Evolutionary conservation across 345 rosid genomes (phyloP).

Genomic region (Corymbia maculata): DNA sequence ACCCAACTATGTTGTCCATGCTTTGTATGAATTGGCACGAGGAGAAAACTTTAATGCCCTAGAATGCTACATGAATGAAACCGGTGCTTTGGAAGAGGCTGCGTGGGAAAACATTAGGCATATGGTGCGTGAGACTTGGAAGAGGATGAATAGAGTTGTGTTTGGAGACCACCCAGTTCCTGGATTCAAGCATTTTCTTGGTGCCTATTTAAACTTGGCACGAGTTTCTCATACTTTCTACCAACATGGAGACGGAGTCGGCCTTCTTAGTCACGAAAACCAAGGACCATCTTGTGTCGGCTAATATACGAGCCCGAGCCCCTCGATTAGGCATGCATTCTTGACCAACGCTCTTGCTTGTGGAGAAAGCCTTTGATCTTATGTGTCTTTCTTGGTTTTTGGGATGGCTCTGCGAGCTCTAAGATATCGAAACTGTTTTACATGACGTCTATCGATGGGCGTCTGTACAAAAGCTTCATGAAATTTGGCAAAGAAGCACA

Average conservation of each 20-base stretch:
- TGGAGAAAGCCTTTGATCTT: no score
- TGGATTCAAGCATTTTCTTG: neutral
- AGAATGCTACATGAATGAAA: no score
- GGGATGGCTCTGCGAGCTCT: no score
- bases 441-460: no score
- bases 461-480: no score
- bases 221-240: conserved; percentile 2
- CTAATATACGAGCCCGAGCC: neutral
- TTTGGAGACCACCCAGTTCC: neutral
- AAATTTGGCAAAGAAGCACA: no score
- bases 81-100: neutral
- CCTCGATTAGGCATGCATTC: neutral
- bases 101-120: neutral
- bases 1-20: no score
- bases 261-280: neutral
- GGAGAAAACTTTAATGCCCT: no score
- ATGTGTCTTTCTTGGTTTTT: no score
- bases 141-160: neutral
- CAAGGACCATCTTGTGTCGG: neutral
- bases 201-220: neutral
- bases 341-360: no score
- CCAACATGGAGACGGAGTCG: conserved; percentile 6
- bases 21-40: no score
- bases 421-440: no score
- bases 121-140: conserved; percentile 1